A percentile compares a stretch with the other conserved stretches of the same genome.
phyloP scores from a whole-genome alignment of 805 yeast species.

The Candida sphagnicola region DNA sequence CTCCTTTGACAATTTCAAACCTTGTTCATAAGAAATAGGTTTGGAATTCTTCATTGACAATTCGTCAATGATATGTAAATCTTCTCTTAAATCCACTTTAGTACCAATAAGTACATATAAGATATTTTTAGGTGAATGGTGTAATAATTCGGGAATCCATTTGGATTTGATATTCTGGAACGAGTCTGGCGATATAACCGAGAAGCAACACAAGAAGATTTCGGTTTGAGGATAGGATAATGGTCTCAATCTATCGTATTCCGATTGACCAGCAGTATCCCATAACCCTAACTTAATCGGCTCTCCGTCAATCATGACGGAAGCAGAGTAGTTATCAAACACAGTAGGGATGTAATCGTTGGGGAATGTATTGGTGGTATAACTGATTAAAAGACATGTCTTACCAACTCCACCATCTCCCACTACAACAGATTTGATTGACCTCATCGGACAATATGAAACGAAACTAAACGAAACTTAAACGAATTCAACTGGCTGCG shows the following conservation, averaged over 20 bases:
- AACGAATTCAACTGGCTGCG: too few relatives aligned
- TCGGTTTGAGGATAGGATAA: conserved; percentile 90
- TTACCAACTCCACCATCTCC: conserved; percentile 98
- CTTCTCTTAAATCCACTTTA: conserved; percentile 82
- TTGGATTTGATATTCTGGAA: conserved; percentile 77
- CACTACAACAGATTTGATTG: conserved; percentile 87
- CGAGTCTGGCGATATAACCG: conserved; percentile 76
- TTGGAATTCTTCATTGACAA: conserved; percentile 57
- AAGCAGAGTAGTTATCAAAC: conserved; percentile 86
- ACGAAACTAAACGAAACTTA: too few relatives aligned
- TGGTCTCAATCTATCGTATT: conserved; percentile 86
- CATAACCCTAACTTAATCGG: conserved; percentile 83
- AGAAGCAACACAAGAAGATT: conserved; percentile 80
- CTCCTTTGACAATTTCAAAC: conserved; percentile 62
- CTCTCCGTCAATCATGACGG: conserved; percentile 76
- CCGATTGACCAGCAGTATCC: conserved; percentile 97
- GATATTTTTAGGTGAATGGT: conserved; percentile 71
- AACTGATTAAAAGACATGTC: conserved; percentile 81
- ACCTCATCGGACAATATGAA: too few relatives aligned
- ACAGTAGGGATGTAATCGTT: conserved; percentile 93
- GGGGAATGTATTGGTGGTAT: conserved; percentile 90
- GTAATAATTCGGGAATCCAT: conserved; percentile 77
- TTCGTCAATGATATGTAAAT: conserved; percentile 68
- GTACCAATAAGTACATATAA: conserved; percentile 79
- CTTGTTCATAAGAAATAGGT: conserved; percentile 63